Conservation (phyloP, 73 alveolate species). For the Symbiodinium pilosum region DNA sequence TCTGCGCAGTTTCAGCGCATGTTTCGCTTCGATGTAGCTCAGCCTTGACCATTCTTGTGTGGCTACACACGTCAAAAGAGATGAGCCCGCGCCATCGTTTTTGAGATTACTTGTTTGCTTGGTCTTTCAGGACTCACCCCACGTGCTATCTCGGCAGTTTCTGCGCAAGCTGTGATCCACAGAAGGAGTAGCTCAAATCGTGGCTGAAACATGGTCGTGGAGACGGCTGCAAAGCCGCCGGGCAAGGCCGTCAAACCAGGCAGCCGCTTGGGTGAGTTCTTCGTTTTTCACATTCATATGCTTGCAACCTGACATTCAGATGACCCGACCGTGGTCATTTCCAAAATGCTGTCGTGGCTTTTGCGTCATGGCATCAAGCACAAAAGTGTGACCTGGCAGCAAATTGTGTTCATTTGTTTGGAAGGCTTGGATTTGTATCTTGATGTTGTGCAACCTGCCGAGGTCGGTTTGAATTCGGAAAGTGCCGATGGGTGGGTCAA, state of each 20-base stretch:
- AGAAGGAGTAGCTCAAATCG: not conserved
- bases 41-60: no score
- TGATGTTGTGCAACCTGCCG: not conserved
- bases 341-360: constrained; percentile 89
- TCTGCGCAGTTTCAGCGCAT: constrained; percentile 15
- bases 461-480: constrained; percentile 75
- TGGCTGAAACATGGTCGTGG: constrained; percentile 55
- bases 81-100: no score
- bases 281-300: not conserved
- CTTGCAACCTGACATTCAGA: not conserved
- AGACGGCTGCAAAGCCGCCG: constrained; percentile 95
- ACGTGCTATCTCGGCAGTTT: no score
- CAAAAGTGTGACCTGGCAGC: constrained; percentile 33
- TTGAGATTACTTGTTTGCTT: no score
- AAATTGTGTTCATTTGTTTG: not conserved
- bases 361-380: constrained; percentile 85
- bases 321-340: constrained; percentile 89
- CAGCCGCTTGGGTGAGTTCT: not conserved
- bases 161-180: constrained; percentile 85
- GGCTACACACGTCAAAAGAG: no score
- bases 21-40: not conserved
- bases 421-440: no score
- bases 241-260: constrained; percentile 94
- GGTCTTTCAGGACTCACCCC: no score
- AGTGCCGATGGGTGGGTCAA: constrained; percentile 89